phyloP scores from a whole-genome alignment of 139 green algal species.

The Chlamydomonas schloesseri region DNA sequence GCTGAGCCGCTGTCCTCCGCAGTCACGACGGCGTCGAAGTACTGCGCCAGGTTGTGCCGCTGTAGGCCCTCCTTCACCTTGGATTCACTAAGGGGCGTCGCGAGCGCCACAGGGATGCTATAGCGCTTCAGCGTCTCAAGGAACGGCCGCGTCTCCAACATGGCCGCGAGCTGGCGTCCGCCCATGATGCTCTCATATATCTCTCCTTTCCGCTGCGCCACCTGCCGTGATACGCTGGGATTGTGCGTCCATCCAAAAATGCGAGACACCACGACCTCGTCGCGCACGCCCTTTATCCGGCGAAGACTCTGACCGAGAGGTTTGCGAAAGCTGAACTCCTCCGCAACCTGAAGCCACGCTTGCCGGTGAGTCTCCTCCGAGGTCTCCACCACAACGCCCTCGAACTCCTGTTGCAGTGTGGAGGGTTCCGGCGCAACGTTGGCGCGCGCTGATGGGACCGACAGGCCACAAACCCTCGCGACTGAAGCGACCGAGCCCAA shows the following conservation, averaged over 20 bases:
- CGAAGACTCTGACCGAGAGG: constrained; percentile 81
- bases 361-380: constrained; percentile 62
- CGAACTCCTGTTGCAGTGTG: constrained; percentile 70
- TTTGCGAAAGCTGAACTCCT: constrained; percentile 83
- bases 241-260: constrained; percentile 94
- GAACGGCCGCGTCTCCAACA: constrained; percentile 72
- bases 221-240: constrained; percentile 70
- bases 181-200: constrained; percentile 53
- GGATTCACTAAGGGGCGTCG: constrained; percentile 68
- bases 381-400: constrained; percentile 85
- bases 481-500: no score
- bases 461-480: no score
- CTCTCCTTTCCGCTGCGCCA: constrained; percentile 85
- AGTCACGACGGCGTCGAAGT: constrained; percentile 85
- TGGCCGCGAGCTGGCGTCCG: constrained; percentile 49
- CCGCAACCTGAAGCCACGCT: constrained; percentile 86
- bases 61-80: constrained; percentile 59
- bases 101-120: constrained; percentile 84
- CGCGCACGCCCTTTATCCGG: constrained; percentile 85
- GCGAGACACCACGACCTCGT: constrained; percentile 92
- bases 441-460: no score
- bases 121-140: constrained; percentile 80
- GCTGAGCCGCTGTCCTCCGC: constrained; percentile 78
- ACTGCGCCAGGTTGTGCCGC: constrained; percentile 59
- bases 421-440: no score